These are phyloP conservation scores for Lasiosphaeria hispida DNA, from an alignment of 495 filamentous ascomycete species.

Conservation along the genomic window DNA sequence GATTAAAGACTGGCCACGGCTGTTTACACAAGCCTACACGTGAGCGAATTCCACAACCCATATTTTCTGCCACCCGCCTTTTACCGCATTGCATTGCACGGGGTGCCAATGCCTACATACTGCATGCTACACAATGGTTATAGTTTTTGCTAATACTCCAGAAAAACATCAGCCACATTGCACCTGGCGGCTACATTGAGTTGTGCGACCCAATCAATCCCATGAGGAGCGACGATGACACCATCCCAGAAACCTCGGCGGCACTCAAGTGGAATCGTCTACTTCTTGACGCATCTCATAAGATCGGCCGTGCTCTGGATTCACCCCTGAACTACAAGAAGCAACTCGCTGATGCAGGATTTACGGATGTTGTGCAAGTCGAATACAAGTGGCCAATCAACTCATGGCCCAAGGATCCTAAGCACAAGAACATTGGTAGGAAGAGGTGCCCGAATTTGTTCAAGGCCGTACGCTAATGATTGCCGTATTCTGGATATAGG, in stretches of 20 bases:
- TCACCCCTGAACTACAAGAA: slow-evolving; percentile 8
- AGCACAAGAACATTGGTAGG: slow-evolving; percentile 38
- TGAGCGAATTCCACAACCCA: neutral
- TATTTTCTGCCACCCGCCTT: neutral
- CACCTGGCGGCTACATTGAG: slow-evolving; percentile 42
- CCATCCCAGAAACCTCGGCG: slow-evolving; percentile 21
- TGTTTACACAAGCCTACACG: slow-evolving; percentile 34
- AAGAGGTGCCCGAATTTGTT: no score
- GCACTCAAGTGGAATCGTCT: slow-evolving; percentile 25
- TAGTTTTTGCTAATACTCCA: neutral
- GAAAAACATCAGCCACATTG: slow-evolving; percentile 18
- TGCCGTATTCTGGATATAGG: slow-evolving; percentile 19
- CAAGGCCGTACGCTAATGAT: no score
- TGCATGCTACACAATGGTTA: no score
- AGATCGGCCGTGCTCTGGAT: slow-evolving; percentile 23
- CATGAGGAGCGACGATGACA: slow-evolving; percentile 25
- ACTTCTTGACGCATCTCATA: slow-evolving; percentile 26
- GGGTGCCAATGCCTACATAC: no score
- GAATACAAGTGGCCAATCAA: slow-evolving; percentile 38
- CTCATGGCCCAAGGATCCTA: slow-evolving; percentile 47
- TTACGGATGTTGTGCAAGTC: slow-evolving; percentile 24
- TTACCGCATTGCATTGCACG: no score
- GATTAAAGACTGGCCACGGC: slow-evolving; percentile 43
- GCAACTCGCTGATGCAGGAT: slow-evolving; percentile 27
- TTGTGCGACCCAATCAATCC: slow-evolving; percentile 22